A percentile compares a stretch with the other conserved stretches of the same genome.
Conservation (phyloP, 306 rosid genomes). For the Cicer chorassanicum region DNA sequence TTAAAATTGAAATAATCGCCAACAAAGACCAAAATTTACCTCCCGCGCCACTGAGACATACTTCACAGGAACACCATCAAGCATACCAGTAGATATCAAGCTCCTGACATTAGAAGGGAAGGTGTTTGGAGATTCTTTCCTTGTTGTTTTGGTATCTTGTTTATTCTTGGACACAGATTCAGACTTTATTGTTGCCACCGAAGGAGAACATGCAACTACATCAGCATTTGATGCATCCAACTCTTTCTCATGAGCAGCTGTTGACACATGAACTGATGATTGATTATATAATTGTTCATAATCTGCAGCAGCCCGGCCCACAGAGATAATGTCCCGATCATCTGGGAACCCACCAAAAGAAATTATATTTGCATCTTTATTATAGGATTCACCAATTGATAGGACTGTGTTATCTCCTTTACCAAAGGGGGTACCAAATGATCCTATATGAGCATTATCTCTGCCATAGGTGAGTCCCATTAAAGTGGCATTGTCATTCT, state of each 20-base stretch:
- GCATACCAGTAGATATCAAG: constrained; percentile 82
- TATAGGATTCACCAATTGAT: constrained; percentile 55
- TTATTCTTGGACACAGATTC: constrained; percentile 61
- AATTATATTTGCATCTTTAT: constrained; percentile 58
- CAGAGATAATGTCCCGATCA: constrained; percentile 63
- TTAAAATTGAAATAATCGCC: constrained; percentile 31
- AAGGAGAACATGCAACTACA: constrained; percentile 49
- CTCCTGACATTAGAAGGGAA: constrained; percentile 87
- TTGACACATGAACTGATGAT: constrained; percentile 61
- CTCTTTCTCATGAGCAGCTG: constrained; percentile 54
- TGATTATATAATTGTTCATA: constrained; percentile 62
- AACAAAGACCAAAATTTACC: constrained; percentile 59
- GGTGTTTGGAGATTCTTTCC: constrained; percentile 86
- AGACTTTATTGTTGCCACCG: constrained; percentile 52
- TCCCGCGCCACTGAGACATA: constrained; percentile 73
- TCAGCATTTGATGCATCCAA: constrained; percentile 54
- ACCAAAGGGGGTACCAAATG: constrained; percentile 52
- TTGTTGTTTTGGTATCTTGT: constrained; percentile 58
- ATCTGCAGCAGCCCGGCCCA: constrained; percentile 57
- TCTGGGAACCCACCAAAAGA: constrained; percentile 73
- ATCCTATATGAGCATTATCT: constrained; percentile 53
- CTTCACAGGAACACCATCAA: constrained; percentile 88
- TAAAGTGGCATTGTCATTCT: constrained; percentile 53
- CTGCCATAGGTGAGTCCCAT: constrained; percentile 60
- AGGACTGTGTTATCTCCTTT: constrained; percentile 52